These are phyloP conservation scores for Recurvomyces mirabilis DNA, from an alignment of 495 filamentous ascomycete species.

Conservation along the genomic window DNA sequence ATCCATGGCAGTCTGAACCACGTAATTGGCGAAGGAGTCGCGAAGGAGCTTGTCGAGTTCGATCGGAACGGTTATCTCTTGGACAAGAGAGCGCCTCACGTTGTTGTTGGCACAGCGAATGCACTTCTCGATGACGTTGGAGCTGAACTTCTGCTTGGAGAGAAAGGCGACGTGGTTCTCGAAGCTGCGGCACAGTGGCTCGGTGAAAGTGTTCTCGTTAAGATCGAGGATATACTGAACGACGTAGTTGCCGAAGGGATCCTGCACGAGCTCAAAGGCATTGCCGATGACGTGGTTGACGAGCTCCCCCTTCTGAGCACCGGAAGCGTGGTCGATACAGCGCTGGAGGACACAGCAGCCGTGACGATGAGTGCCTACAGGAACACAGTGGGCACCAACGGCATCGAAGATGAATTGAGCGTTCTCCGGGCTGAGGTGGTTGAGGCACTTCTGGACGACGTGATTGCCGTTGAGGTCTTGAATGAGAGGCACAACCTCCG, in stretches of 20 bases:
- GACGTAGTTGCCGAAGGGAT: conserved; percentile 97
- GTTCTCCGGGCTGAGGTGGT: conserved; percentile 70
- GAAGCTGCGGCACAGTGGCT: conserved; percentile 72
- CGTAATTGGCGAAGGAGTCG: conserved; percentile 92
- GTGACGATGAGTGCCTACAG: conserved; percentile 92
- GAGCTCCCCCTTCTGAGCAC: conserved; percentile 73
- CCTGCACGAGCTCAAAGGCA: conserved; percentile 74
- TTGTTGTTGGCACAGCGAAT: conserved; percentile 62
- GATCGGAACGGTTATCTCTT: conserved; percentile 60
- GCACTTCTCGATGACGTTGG: conserved; percentile 97
- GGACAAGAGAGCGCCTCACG: conserved; percentile 68
- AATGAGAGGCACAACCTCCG: conserved; percentile 80
- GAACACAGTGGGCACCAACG: conserved; percentile 72
- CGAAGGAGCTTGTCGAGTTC: conserved; percentile 81
- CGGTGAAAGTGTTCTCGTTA: conserved; percentile 67
- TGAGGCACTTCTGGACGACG: conserved; percentile 97
- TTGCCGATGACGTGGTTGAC: conserved; percentile 75
- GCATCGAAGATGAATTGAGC: conserved; percentile 94
- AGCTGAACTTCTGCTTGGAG: conserved; percentile 97
- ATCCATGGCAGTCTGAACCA: conserved; percentile 91
- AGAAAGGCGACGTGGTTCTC: conserved; percentile 57
- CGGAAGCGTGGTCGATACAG: conserved; percentile 93
- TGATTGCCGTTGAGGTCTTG: conserved; percentile 97
- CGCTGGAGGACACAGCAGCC: conserved; percentile 96
- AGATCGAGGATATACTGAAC: conserved; percentile 97